These are phyloP conservation scores for Epichloe uncinata DNA, from an alignment of 2,329 filamentous ascomycete species.

Conservation along the genomic window DNA sequence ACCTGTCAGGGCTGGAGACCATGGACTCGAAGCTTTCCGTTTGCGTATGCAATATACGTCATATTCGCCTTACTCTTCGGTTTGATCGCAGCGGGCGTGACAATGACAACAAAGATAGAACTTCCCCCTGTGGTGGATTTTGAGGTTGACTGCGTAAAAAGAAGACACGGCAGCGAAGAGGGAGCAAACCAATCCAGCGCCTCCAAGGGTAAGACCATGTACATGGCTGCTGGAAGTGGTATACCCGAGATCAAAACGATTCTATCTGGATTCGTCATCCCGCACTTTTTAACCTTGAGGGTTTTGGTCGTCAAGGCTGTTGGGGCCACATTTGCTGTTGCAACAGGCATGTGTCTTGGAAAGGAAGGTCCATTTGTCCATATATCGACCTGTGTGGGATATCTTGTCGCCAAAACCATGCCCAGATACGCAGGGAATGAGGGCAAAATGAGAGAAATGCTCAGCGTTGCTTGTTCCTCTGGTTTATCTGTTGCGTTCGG, in stretches of 20 bases:
- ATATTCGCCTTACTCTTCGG: conserved; percentile 14
- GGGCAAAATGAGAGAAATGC: conserved; percentile 43
- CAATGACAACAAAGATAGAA: conserved; percentile 25
- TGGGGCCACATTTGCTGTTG: conserved; percentile 44
- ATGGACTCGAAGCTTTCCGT: conserved; percentile 24
- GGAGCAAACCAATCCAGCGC: conserved; percentile 4
- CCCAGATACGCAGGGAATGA: conserved; percentile 45
- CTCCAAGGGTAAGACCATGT: conserved; percentile 35
- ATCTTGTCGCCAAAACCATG: conserved; percentile 36
- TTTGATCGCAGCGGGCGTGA: conserved; percentile 13
- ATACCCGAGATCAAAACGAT: conserved; percentile 52
- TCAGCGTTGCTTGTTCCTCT: conserved; percentile 42
- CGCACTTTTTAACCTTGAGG: conserved; percentile 40
- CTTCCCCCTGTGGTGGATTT: conserved; percentile 24
- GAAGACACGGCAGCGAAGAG: conserved; percentile 5
- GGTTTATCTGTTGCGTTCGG: conserved; percentile 49
- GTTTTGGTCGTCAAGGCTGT: conserved; percentile 43
- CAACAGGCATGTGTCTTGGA: conserved; percentile 45
- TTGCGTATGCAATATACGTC: conserved; percentile 15
- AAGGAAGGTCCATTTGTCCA: conserved; percentile 52
- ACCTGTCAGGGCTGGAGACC: conserved; percentile 26
- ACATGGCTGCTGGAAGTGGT: conserved; percentile 44
- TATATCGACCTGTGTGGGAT: conserved; percentile 44
- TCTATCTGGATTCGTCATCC: conserved; percentile 46
- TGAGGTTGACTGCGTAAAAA: conserved; percentile 6